Evolutionary conservation across 352 stramenopile species (phyloP).

Genomic region (Phytopythium chamaehyphon): DNA sequence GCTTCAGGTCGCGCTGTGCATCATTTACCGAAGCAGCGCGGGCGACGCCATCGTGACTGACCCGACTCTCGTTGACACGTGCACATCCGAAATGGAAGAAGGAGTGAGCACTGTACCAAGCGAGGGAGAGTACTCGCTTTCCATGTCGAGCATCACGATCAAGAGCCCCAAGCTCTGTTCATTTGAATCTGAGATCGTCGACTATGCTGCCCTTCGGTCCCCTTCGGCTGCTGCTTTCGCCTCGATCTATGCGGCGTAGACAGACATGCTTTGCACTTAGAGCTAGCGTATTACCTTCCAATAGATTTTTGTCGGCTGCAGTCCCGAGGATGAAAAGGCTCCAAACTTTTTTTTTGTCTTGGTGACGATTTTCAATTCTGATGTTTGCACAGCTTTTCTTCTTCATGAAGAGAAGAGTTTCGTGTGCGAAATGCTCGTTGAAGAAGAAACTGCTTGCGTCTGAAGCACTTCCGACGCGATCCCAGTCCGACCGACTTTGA

Average conservation of each 20-base stretch:
- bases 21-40: conserved; percentile 15
- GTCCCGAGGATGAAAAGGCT: too few species aligned
- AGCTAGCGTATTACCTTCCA: too few species aligned
- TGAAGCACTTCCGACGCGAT: too few species aligned
- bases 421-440: too few species aligned
- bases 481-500: too few species aligned
- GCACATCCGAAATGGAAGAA: conserved; percentile 5
- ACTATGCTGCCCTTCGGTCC: background rate
- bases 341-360: too few species aligned
- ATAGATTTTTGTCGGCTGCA: too few species aligned
- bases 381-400: too few species aligned
- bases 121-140: conserved; percentile 11
- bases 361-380: too few species aligned
- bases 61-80: conserved; percentile 12
- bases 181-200: background rate
- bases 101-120: conserved; percentile 5
- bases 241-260: background rate
- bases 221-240: background rate
- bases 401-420: too few species aligned
- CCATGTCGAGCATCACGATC: background rate
- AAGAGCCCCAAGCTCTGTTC: conserved; percentile 9
- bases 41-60: conserved; percentile 2
- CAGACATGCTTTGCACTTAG: too few species aligned
- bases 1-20: conserved; percentile 22
- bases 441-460: too few species aligned